Base-by-base conservation (phyloP, 2,329 filamentous ascomycete species). In the Botryotinia convoluta region DNA sequence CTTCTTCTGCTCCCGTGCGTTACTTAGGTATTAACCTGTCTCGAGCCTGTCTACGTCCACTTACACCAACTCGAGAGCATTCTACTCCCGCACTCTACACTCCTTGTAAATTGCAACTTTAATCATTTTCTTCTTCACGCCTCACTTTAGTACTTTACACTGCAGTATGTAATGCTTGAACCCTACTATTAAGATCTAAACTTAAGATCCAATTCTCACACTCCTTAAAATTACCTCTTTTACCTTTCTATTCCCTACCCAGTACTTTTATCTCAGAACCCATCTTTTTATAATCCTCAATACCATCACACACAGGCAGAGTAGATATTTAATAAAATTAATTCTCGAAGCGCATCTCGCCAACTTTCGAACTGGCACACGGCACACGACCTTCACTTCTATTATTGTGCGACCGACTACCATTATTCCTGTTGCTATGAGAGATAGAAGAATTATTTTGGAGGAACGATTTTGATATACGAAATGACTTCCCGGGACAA, bases 401-500 rank as follows among this genome's bases (percentile, higher is more conserved):
- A 54, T 29, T 57, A 22, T 54, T 42, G 65, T 57, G 48, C 8
- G 45, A 54, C 35, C 48, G 26, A 60, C 63, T 26, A 45, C 32
- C 26, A 39, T 54, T 44, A 22, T 37, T 61, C 26, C 59, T 69
- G 14, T 29, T 29, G 71, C 37, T 35, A 26, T 69, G 63, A 69
- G 32, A 61, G 48, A 39, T 18, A 39, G 39, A 69, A 22, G 39
- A 32, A 35, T 29, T 42, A 51, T 42, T 20, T 39, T 37, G 20
- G 45, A 45, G 45, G 16, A 37, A 18, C 29, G 45, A 71, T 22
- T 35, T 45, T 29, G 16, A 48, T n/a, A 37, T 48, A 63, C 35
- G 39, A 73, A 63, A 79, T 80, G 78, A 75, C 77, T 60, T 78
- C 78, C 69, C 73, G 62, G 74, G 76, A 79, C 61, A 72, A 70